These are phyloP conservation scores for Penstemon barbatus DNA, from an alignment of 257 asterid genomes.

Conservation along the genomic window DNA sequence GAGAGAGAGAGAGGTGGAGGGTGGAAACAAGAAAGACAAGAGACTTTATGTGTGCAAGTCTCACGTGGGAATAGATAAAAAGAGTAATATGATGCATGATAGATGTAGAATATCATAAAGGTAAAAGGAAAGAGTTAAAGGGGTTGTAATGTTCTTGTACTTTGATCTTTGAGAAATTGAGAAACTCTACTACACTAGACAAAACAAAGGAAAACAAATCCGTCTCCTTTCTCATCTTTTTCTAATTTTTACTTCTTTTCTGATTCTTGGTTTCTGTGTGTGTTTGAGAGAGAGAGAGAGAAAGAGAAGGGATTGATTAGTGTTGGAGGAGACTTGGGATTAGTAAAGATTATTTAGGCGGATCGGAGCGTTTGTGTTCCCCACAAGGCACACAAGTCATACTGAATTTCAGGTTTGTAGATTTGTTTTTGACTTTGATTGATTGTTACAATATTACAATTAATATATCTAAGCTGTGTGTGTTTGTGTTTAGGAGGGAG, in stretches of 20 bases:
- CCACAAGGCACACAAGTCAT: conserved; percentile 37
- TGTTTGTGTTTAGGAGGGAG: neutral
- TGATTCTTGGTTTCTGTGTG: conserved; percentile 13
- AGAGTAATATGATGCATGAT: conserved; percentile 23
- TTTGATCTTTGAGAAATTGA: conserved; percentile 38
- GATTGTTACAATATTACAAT: conserved; percentile 27
- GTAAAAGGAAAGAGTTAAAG: conserved; percentile 41
- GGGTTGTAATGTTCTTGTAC: conserved; percentile 54
- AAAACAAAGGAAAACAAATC: conserved; percentile 2
- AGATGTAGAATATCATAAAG: conserved; percentile 45
- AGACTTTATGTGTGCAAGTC: conserved; percentile 38
- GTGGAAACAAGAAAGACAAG: conserved; percentile 28
- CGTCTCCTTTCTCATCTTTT: conserved; percentile 9
- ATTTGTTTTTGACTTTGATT: conserved; percentile 17
- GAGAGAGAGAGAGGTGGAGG: conserved; percentile 18
- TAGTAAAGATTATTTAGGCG: conserved; percentile 37
- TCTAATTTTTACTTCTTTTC: conserved; percentile 15
- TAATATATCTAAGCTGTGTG: conserved; percentile 19
- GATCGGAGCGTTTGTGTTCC: conserved; percentile 55
- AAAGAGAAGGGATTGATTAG: conserved; percentile 19
- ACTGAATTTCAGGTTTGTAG: conserved; percentile 48
- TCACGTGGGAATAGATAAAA: conserved; percentile 78
- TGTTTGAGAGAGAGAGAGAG: conserved; percentile 21
- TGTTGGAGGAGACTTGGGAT: conserved; percentile 49
- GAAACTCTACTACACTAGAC: conserved; percentile 29